A percentile compares a stretch with the other conserved stretches of the same genome.
These are phyloP conservation scores for Mycena indigotica DNA, from an alignment of 768 basidiomycete species.

Conservation along the genomic window DNA sequence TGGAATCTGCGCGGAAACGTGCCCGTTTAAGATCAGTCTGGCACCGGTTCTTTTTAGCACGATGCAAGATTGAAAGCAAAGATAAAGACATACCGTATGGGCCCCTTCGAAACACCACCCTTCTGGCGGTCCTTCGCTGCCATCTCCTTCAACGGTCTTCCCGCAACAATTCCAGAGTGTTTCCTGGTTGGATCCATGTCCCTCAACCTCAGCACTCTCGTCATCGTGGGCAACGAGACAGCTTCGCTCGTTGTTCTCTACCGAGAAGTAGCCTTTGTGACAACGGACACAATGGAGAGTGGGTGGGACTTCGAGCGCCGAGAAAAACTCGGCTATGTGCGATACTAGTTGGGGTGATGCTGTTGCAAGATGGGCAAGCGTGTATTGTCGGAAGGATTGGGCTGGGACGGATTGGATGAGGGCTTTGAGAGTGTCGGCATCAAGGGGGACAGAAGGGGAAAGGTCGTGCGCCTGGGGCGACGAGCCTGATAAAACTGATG, in stretches of 20 bases:
- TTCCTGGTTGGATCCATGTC: conserved; percentile 51
- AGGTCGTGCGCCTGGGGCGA: conserved; percentile 31
- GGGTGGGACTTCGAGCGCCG: conserved; percentile 64
- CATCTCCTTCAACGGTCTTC: conserved; percentile 70
- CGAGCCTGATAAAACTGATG: conserved; percentile 42
- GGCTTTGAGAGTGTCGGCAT: conserved; percentile 47
- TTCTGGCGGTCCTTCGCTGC: conserved; percentile 81
- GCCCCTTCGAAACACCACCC: conserved; percentile 87
- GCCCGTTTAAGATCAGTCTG: conserved; percentile 77
- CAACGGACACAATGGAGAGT: conserved; percentile 75
- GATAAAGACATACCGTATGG: conserved; percentile 60
- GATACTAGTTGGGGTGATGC: conserved; percentile 43
- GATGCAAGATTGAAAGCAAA: not conserved
- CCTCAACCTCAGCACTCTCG: conserved; percentile 75
- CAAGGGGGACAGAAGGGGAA: conserved; percentile 39
- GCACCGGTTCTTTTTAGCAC: conserved; percentile 8
- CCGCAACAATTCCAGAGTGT: conserved; percentile 77
- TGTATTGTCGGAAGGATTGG: conserved; percentile 66
- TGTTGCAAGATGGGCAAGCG: conserved; percentile 49
- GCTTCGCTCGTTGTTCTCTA: conserved; percentile 73
- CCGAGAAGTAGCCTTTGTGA: conserved; percentile 67
- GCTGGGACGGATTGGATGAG: conserved; percentile 65
- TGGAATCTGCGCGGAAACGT: conserved; percentile 77
- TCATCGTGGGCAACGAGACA: conserved; percentile 79
- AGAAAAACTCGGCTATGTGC: conserved; percentile 60